Evolutionary conservation across 73 alveolate species (phyloP), one percentile per base, ranked within the genome.

Genomic region (Paramecium pentaurelia): DNA sequence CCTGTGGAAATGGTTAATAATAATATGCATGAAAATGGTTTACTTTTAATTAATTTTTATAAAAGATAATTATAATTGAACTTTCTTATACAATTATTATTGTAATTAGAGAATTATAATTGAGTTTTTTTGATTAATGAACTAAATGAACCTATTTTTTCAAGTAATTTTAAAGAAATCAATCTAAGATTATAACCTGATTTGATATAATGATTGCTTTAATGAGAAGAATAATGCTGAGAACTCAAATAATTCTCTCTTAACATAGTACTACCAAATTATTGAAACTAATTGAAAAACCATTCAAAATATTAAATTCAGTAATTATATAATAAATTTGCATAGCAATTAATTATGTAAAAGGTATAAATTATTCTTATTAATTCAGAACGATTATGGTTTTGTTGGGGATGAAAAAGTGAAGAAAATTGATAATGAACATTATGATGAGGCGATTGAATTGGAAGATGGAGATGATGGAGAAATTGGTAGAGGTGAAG

Each of bases 371-470:
- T 22, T 3, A 64, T 32, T 4, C 12, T 1, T 32, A 12, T 32
- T 8, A 11, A 22, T 36, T 32, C 38, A 73, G 87, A 44, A 25
- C 47, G 60, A 73, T 44, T 73, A 73, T 10, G 87, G 87, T 20
- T 73, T 73, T 36, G 88, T 60, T 34, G 93, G 60, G 4, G 93
- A 87, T 37, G 88, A 71, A 38, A 71, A 89, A 71, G 70, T 88
- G 5, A 60, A 89, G 32, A 89, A 89, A 36, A 89, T 89, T 3
- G 94, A 89, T 34, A 89, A 89, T 89, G 51, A 89, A 47, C 94
- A 89, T 30, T 71, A 71, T 59, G 94, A 89, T 71, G 94, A 89
- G 51, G 77, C 92, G n/a, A 89, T 89, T 20, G 94, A 89, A 42
- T 47, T 89, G 25, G 64, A 89, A 47, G 86, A 77, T 89, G 94